phyloP scores from a whole-genome alignment of 192 early-diverging fungal genomes.

The Gryganskiella cystojenkinii region DNA sequence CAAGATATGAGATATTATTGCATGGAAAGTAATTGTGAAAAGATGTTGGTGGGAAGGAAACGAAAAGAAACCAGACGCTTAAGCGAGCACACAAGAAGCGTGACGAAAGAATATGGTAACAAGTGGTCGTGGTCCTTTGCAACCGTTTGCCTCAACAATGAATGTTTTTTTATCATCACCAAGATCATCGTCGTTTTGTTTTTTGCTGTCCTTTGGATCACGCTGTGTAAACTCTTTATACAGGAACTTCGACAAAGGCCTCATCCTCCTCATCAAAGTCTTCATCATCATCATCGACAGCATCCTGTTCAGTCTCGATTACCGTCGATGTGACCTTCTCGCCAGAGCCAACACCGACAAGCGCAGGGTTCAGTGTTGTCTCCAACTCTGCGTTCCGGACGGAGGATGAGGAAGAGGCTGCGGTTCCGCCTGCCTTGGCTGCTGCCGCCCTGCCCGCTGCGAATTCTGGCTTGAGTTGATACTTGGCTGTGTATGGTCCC shows the following conservation, averaged over 20 bases:
- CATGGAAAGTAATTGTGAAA: too few species aligned
- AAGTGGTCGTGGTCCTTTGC: too few species aligned
- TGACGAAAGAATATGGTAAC: too few species aligned
- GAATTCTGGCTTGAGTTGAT: constrained; percentile 90
- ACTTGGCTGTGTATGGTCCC: constrained; percentile 83
- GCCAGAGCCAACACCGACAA: constrained; percentile 40
- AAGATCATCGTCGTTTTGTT: too few species aligned
- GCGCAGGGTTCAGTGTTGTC: constrained; percentile 48
- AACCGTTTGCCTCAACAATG: too few species aligned
- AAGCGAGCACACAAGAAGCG: too few species aligned
- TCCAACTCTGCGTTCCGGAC: constrained; percentile 23
- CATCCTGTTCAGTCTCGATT: constrained; percentile 28
- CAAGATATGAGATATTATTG: too few species aligned
- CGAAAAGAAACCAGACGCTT: too few species aligned
- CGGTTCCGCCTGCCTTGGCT: constrained; percentile 9
- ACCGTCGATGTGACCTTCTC: constrained; percentile 28
- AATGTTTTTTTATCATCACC: not conserved
- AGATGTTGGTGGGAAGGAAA: too few species aligned
- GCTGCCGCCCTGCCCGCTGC: constrained; percentile 56
- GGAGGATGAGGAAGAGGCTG: not conserved
- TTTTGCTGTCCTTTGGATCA: too few species aligned
- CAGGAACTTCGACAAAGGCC: constrained; percentile 28
- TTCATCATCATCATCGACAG: constrained; percentile 57
- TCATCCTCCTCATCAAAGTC: constrained; percentile 51
- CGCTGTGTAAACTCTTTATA: not conserved